Base-by-base conservation (phyloP, 495 filamentous ascomycete species). In the Annulohypoxylon bovei region DNA sequence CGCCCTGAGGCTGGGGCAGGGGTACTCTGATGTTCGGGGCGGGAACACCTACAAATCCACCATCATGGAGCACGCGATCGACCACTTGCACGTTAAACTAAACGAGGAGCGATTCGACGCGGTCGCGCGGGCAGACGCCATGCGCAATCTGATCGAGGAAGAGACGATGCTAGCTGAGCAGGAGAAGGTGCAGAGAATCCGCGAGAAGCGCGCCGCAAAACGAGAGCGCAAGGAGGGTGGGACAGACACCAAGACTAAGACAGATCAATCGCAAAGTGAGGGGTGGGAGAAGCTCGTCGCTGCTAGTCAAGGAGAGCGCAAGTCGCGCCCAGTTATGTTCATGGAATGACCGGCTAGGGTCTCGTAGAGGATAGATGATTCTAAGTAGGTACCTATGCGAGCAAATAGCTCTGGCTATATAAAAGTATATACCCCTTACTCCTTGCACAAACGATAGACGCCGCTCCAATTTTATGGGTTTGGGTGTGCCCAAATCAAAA, bases 61-160 rank as follows among this genome's bases (percentile, higher is more conserved):
- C 20, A 6, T 71, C 1, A 16, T n/a, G 1, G 1, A 16, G 9
- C 32, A 71, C 32, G 77, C 65, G 5, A 32, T 78, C 27, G 20
- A 57, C 9, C 20, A 66, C 16, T 0, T 74, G 23, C 30, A 52
- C 46, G 37, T 49, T 0, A 22, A 62, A 33, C 22, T 74, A 20
- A 65, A 69, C 4, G 28, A 44, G n/a, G 74, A 79, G 58, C 56
- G 64, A 33, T 33, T 44, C 7, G 77, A 86, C 57, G 62, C 62
- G 35, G 42, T 77, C 11, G 81, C 77, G 16, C 71, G 83, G 56
- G 82, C 81, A 0, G 74, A 74, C 30, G 84, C 79, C 55, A 79
- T 88, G 81, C 82, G 82, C 67, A 67, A 67, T 49, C 70, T 88
- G 23, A 81, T 88, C 32, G 65, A 79, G 46, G 55, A 76, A 65